A percentile compares a stretch with the other conserved stretches of the same genome.
phyloP scores from a whole-genome alignment of 2,329 filamentous ascomycete genomes.

The Trichophyton benhamiae region DNA sequence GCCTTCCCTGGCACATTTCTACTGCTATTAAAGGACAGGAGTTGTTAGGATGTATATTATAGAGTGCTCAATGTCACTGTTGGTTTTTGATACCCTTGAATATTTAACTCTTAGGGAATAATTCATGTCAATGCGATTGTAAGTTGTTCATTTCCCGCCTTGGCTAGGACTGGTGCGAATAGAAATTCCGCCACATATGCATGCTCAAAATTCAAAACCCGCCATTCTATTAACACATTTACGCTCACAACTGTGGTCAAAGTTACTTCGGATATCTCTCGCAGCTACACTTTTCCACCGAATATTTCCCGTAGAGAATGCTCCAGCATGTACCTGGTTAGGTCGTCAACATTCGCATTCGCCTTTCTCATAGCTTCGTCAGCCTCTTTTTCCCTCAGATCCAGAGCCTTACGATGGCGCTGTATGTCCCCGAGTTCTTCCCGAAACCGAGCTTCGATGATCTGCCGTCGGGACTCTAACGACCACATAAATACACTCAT shows the following conservation, averaged over 20 bases:
- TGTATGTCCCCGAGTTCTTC: not conserved
- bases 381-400: not conserved
- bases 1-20: constrained; percentile 39
- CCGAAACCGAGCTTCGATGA: not conserved
- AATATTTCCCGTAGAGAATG: not conserved
- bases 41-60: constrained; percentile 31
- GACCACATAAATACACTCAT: not conserved
- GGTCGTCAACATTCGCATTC: not conserved
- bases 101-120: not conserved
- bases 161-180: too few species aligned
- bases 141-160: too few species aligned
- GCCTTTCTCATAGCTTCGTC: not conserved
- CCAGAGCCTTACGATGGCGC: not conserved
- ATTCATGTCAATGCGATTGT: not conserved
- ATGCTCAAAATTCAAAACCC: too few species aligned
- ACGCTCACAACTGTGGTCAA: too few species aligned
- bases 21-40: constrained; percentile 33
- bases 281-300: not conserved
- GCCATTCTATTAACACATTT: too few species aligned
- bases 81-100: not conserved
- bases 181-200: too few species aligned
- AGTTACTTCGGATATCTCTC: too few species aligned
- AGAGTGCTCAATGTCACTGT: constrained; percentile 6
- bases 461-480: not conserved
- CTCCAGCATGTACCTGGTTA: not conserved